phyloP scores from a whole-genome alignment of 768 basidiomycete genomes.

The Kwoniella pini region DNA sequence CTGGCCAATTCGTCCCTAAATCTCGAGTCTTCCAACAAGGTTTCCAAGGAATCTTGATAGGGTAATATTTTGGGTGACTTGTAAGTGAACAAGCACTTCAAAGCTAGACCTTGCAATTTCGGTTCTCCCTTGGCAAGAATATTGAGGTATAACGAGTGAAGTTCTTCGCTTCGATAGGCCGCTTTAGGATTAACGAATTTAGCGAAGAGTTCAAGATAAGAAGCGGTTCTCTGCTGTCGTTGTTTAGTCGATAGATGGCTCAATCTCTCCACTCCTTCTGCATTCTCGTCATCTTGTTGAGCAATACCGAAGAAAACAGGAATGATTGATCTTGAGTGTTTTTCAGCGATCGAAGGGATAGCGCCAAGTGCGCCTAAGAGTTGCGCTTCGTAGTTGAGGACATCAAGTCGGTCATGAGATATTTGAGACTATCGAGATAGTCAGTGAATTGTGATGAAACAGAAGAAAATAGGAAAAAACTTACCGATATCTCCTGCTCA shows the following conservation, averaged over 20 bases:
- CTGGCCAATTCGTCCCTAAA: constrained; percentile 86
- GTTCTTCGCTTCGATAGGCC: constrained; percentile 66
- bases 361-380: constrained; percentile 71
- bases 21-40: constrained; percentile 76
- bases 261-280: constrained; percentile 13
- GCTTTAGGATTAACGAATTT: constrained; percentile 95
- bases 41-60: constrained; percentile 67
- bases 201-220: constrained; percentile 81
- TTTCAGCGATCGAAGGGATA: constrained; percentile 72
- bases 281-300: constrained; percentile 36
- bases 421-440: constrained; percentile 52
- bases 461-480: constrained; percentile 41
- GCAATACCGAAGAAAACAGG: constrained; percentile 69
- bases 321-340: constrained; percentile 83
- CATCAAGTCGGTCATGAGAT: constrained; percentile 65
- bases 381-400: constrained; percentile 74
- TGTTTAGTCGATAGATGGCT: constrained; percentile 44
- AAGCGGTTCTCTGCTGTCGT: constrained; percentile 58
- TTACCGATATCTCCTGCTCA: constrained; percentile 59
- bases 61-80: constrained; percentile 64
- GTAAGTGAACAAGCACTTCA: constrained; percentile 80
- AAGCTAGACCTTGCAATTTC: constrained; percentile 69
- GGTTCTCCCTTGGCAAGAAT: constrained; percentile 83
- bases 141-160: constrained; percentile 68
- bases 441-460: neutral